Evolutionary conservation across 2,329 filamentous ascomycete genomes (phyloP), one percentile per base, ranked within the genome.

Genomic region (Parastagonospora nodorum): DNA sequence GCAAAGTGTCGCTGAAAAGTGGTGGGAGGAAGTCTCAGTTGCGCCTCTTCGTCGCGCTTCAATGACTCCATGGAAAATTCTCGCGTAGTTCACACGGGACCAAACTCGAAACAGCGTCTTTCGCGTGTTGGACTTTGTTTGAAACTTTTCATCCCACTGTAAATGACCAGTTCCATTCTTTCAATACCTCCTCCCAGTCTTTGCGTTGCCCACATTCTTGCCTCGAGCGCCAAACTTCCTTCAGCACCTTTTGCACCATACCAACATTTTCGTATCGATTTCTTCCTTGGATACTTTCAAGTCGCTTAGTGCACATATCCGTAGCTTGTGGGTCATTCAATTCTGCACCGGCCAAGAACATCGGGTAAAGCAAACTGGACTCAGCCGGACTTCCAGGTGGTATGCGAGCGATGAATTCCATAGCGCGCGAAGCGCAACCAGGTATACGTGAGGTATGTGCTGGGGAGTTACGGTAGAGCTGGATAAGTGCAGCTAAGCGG

Each of bases 331-430:
- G 65, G 19, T 62, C 61, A 7, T 67, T 61, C 10, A 73, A 48
- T 40, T 73, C 69, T 30, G 69, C 68, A 2, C 68, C 69, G 28
- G 68, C 69, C 15, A 73, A 56, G 42, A 73, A 71, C n/a, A 73
- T 67, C 2, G 69, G 69, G 39, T 71, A 73, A 4, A 73, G 54
- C 44, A 73, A 41, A 44, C 68, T 71, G 1, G 68, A 70, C 28
- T 73, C 69, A 0, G 69, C 68, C 14, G 69, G 57, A 40, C 68
- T 72, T 3, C 69, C 69, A 5, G 68, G 56, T 5, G 69, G 69
- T 31, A 73, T 72, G 9, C 69, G 59, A 24, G 64, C 53, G 12
- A 73, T 66, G 42, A 71, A 73, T 15, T 72, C 63, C 68, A 72
- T 71, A 2, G 66, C 63, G 1, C 68, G 61, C 10, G 64, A 63